Evolutionary conservation across 345 rosid species (phyloP).

Genomic region (Pseudoturritis turrita): DNA sequence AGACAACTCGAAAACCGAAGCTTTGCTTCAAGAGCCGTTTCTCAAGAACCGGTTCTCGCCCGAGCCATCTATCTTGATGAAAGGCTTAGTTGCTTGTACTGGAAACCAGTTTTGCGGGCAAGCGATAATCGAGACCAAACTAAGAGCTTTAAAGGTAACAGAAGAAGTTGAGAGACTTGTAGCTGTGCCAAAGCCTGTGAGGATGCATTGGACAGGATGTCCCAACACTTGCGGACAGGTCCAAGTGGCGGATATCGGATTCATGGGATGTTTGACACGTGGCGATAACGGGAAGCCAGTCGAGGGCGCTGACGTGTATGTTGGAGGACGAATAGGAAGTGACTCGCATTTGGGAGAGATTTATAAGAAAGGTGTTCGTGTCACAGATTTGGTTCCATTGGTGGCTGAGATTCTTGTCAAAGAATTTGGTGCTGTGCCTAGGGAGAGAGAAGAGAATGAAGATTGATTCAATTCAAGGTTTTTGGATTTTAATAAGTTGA

Average conservation of each 20-base stretch:
- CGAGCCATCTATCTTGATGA: slow-evolving; percentile 75
- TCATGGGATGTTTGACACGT: slow-evolving; percentile 91
- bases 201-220: slow-evolving; percentile 99
- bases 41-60: slow-evolving; percentile 57
- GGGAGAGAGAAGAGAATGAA: slow-evolving; percentile 80
- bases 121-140: slow-evolving; percentile 91
- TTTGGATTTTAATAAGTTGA: slow-evolving; percentile 6
- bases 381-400: slow-evolving; percentile 75
- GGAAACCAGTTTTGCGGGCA: slow-evolving; percentile 95
- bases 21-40: slow-evolving; percentile 62
- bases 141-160: slow-evolving; percentile 76
- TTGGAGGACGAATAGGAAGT: slow-evolving; percentile 88
- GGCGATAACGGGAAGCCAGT: slow-evolving; percentile 69
- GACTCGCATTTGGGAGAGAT: slow-evolving; percentile 76
- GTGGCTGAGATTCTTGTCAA: slow-evolving; percentile 71
- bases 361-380: slow-evolving; percentile 79
- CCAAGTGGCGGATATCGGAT: slow-evolving; percentile 93
- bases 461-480: slow-evolving; percentile 39
- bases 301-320: slow-evolving; percentile 77
- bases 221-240: slow-evolving; percentile 90
- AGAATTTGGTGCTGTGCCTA: slow-evolving; percentile 78
- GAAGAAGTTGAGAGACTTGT: slow-evolving; percentile 82
- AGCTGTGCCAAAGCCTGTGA: slow-evolving; percentile 49
- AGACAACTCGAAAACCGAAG: slow-evolving; percentile 61
- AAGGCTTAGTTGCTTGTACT: slow-evolving; percentile 88